phyloP scores from a whole-genome alignment of 257 asterid species.

The Primulina tabacum region DNA sequence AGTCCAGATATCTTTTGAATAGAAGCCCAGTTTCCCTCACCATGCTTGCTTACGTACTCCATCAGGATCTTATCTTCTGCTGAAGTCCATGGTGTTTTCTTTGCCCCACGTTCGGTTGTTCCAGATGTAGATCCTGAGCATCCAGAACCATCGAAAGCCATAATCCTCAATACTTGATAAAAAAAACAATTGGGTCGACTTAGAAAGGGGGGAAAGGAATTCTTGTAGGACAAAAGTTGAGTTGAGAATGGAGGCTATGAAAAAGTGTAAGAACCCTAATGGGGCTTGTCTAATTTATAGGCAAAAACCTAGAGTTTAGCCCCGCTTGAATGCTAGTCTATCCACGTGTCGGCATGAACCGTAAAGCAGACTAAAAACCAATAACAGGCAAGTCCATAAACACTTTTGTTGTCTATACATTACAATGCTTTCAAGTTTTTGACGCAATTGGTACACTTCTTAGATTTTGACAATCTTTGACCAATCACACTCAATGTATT shows the following conservation, averaged over 20 bases:
- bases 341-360: not conserved
- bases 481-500: not conserved
- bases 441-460: not conserved
- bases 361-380: not conserved
- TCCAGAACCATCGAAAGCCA: conserved; percentile 48
- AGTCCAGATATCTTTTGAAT: conserved; percentile 60
- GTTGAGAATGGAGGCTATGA: not conserved
- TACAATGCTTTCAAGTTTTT: not conserved
- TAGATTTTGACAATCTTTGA: not conserved
- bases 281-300: not conserved
- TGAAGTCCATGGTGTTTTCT: conserved; percentile 77
- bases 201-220: not conserved
- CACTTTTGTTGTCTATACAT: not conserved
- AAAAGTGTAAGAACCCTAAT: not conserved
- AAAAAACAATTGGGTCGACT: not conserved
- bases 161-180: conserved; percentile 16
- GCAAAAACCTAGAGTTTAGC: not conserved
- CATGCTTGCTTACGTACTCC: conserved; percentile 58
- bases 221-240: not conserved
- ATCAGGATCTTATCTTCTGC: conserved; percentile 48
- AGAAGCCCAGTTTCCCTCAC: conserved; percentile 73
- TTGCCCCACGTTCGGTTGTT: conserved; percentile 24
- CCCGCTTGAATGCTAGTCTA: not conserved
- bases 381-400: not conserved
- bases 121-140: conserved; percentile 23